phyloP scores from a whole-genome alignment of 805 yeast genomes.

The Alloascoidea hylecoeti region DNA sequence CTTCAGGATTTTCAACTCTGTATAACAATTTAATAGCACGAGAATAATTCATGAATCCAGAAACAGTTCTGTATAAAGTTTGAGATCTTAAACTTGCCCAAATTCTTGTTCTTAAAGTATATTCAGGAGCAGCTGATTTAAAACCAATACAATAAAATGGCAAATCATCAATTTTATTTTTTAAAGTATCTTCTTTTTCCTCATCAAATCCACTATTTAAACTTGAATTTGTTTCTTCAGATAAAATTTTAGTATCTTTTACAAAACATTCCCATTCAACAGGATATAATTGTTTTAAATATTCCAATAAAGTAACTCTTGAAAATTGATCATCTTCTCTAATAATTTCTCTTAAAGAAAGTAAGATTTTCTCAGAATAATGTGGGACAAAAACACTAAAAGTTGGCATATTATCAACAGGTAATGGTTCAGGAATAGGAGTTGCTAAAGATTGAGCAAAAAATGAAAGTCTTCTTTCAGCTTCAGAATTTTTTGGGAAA shows the following conservation, averaged over 20 bases:
- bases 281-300: slow-evolving; percentile 89
- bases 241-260: slow-evolving; percentile 87
- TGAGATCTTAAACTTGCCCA: slow-evolving; percentile 98
- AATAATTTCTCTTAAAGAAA: slow-evolving; percentile 90
- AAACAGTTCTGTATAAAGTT: slow-evolving; percentile 90
- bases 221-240: slow-evolving; percentile 83
- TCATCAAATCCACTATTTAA: slow-evolving; percentile 27
- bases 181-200: slow-evolving; percentile 53
- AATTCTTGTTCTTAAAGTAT: slow-evolving; percentile 88
- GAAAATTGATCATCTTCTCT: slow-evolving; percentile 96
- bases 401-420: slow-evolving; percentile 99
- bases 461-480: slow-evolving; percentile 98
- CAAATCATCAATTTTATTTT: slow-evolving; percentile 77
- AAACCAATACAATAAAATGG: slow-evolving; percentile 96
- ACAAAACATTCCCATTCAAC: slow-evolving; percentile 97
- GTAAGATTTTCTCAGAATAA: slow-evolving; percentile 84
- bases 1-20: slow-evolving; percentile 90
- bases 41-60: slow-evolving; percentile 97
- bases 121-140: slow-evolving; percentile 95
- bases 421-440: slow-evolving; percentile 97
- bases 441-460: slow-evolving; percentile 98
- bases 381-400: slow-evolving; percentile 95
- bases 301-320: slow-evolving; percentile 85
- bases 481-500: slow-evolving; percentile 94
- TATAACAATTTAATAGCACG: slow-evolving; percentile 88